Percentiles rank a stretch among this genome's conserved stretches.
Conservation (phyloP, 139 green algal species). For the Edaphochlamys debaryana region DNA sequence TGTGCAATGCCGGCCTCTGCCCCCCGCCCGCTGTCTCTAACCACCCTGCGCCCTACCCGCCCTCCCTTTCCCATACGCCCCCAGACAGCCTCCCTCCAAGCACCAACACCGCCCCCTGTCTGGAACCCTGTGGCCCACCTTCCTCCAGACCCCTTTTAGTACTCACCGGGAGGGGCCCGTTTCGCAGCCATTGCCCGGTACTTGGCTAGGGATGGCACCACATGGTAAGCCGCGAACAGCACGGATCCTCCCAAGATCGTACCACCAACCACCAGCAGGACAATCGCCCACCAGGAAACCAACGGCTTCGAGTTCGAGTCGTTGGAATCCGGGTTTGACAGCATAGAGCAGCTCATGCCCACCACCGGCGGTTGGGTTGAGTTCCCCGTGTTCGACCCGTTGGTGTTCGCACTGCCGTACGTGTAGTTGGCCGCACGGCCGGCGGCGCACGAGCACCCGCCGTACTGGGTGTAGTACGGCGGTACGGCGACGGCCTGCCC, state of each 20-base stretch:
- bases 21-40: too few species aligned
- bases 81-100: neutral
- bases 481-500: neutral
- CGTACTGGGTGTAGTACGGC: conserved; percentile 31
- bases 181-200: conserved; percentile 5
- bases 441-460: neutral
- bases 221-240: neutral
- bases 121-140: too few species aligned
- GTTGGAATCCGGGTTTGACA: too few species aligned
- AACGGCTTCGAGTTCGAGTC: neutral
- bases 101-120: too few species aligned
- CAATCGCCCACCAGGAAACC: conserved; percentile 14
- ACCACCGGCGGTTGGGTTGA: neutral
- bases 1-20: too few species aligned
- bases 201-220: conserved; percentile 1
- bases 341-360: too few species aligned
- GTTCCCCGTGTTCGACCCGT: neutral
- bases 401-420: neutral
- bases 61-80: neutral
- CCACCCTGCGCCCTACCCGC: too few species aligned
- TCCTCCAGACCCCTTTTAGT: too few species aligned
- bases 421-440: neutral
- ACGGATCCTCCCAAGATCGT: neutral
- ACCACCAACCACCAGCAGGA: neutral
- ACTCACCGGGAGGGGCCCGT: conserved; percentile 21